phyloP scores from a whole-genome alignment of 352 stramenopile species.

The Pythium dissotocum region DNA sequence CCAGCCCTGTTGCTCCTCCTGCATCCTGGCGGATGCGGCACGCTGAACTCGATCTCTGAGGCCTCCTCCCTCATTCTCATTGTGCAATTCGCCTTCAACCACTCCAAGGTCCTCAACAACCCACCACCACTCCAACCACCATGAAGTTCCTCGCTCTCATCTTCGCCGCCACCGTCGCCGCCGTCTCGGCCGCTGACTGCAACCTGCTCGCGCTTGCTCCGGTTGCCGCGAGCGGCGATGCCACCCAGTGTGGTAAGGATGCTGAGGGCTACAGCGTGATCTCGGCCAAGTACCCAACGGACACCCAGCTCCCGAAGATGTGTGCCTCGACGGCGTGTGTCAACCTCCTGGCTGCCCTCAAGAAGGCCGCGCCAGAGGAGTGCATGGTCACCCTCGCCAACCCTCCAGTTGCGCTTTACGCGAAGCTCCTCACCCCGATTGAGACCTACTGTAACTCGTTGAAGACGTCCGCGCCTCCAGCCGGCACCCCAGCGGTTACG shows the following conservation, averaged over 20 bases:
- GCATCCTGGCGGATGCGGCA: neutral
- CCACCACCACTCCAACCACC: neutral
- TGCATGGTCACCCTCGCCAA: neutral
- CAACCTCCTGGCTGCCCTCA: no score
- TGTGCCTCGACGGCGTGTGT: neutral
- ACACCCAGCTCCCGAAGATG: slow-evolving; percentile 7
- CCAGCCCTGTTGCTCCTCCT: no score
- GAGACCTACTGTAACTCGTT: neutral
- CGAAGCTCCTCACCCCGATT: slow-evolving; percentile 2
- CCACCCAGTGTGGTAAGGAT: neutral
- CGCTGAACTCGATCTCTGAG: neutral
- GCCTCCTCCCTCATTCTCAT: neutral
- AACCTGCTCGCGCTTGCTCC: neutral
- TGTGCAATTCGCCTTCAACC: slow-evolving; percentile 18
- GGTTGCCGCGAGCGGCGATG: neutral
- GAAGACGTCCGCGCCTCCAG: neutral
- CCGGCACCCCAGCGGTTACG: neutral
- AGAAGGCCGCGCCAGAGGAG: no score
- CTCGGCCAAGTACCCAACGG: neutral
- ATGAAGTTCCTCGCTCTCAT: slow-evolving; percentile 13
- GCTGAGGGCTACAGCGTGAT: neutral
- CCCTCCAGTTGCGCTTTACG: neutral
- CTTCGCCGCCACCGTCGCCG: slow-evolving; percentile 5
- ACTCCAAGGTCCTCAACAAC: neutral
- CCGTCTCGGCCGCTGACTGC: slow-evolving; percentile 8